Percentiles rank a stretch among this genome's conserved stretches.
Evolutionary conservation across 2,329 filamentous ascomycete genomes (phyloP).

Genomic region (Fusarium scirpi): DNA sequence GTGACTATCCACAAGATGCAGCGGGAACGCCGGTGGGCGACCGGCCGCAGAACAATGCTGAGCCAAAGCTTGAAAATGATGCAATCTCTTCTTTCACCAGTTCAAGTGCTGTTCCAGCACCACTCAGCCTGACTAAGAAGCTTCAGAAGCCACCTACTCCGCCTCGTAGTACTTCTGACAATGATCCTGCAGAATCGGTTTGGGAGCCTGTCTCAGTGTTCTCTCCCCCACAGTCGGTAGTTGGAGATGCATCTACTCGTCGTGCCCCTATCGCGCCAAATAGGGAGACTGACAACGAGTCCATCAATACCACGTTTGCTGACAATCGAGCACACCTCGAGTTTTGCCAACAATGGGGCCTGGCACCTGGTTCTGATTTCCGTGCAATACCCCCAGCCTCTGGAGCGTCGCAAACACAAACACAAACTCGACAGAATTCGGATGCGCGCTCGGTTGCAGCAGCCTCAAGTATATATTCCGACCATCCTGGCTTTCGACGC

Average conservation of each 20-base stretch:
- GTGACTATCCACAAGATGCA: constrained; percentile 29
- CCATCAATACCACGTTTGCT: not conserved
- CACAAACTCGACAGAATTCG: not conserved
- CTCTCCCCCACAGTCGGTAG: constrained; percentile 7
- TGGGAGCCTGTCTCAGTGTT: constrained; percentile 29
- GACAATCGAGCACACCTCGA: constrained; percentile 18
- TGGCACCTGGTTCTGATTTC: not conserved
- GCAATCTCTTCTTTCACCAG: constrained; percentile 16
- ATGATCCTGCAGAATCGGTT: not conserved
- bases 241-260: not conserved
- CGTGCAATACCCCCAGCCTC: not conserved
- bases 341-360: constrained; percentile 21
- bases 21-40: not conserved
- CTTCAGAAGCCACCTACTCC: not conserved
- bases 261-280: not conserved
- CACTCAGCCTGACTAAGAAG: constrained; percentile 3
- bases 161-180: not conserved
- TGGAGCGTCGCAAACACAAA: not conserved
- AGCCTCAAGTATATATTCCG: constrained; percentile 41
- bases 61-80: not conserved
- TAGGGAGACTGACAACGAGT: not conserved
- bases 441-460: not conserved
- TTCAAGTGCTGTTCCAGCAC: constrained; percentile 21
- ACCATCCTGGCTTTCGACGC: constrained; percentile 28
- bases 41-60: not conserved